Evolutionary conservation across 768 basidiomycete species (phyloP), one percentile per base, ranked within the genome.

Genomic region (Dacryopinax primogenitus): DNA sequence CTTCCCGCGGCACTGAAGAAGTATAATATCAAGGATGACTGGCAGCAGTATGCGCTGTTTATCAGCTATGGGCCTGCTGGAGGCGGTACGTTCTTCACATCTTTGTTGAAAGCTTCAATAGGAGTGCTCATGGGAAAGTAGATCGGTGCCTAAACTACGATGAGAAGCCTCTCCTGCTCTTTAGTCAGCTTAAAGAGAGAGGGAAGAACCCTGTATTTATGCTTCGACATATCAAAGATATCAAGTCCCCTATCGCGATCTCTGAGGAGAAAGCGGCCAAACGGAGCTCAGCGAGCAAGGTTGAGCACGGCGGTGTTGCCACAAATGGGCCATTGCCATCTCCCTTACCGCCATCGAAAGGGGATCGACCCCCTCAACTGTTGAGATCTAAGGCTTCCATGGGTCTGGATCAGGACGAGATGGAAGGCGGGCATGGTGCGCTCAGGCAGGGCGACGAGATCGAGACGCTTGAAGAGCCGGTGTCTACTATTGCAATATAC

Each of bases 21-120:
- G 76, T 99, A 99, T 75, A 93, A 91, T 72, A 98, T 98, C 76
- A 92, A 95, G 74, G 96, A 98, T 68, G 94, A 90, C 74, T 99
- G 96, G 96, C 88, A 92, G 78, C 90, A 92, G 71, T 99, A 98
- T 77, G 96, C 96, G 32, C 90, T 99, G 87, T 99, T 99, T 77
- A 98, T 99, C 67, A 98, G 95, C 71, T 97, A 95, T 74, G 95
- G 94, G 12, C 86, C 87, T 63, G 80, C 92, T 63, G 92, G 94
- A 92, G 72, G 78, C 76, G 9, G 69, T 76, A 68, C 76, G 78
- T 72, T 77, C 79, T 67, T 78, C 75, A 63, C 77, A 76, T 65
- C 75, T 74, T 26, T 73, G 70, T 66, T 73, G n/a, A n/a, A n/a
- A n/a, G n/a, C 74, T 1, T 74, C 74, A 73, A 68, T 69, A 71